These are phyloP conservation scores for Glarea lozoyensis DNA, from an alignment of 495 filamentous ascomycete species.

Conservation along the genomic window DNA sequence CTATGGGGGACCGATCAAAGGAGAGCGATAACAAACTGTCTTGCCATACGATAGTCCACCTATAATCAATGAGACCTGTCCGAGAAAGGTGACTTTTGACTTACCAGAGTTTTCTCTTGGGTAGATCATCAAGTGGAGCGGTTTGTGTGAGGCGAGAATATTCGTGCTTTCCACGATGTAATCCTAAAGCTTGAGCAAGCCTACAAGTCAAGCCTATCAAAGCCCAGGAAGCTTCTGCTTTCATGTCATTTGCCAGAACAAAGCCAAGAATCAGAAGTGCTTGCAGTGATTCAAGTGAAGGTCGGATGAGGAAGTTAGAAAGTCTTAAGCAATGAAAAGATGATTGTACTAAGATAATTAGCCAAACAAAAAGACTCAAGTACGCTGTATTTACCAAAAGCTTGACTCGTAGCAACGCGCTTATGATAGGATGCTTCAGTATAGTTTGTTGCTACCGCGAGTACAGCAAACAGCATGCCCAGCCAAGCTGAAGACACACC, in stretches of 20 bases:
- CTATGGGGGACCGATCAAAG: slow-evolving; percentile 38
- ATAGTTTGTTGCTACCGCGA: slow-evolving; percentile 77
- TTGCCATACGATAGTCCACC: slow-evolving; percentile 51
- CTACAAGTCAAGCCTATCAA: slow-evolving; percentile 45
- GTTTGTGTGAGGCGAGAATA: slow-evolving; percentile 16
- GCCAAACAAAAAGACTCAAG: background rate
- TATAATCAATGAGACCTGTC: slow-evolving; percentile 19
- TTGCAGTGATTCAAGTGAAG: slow-evolving; percentile 49
- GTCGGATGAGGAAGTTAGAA: slow-evolving; percentile 43
- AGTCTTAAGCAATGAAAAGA: slow-evolving; percentile 46
- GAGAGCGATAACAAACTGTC: slow-evolving; percentile 46
- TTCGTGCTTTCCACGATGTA: slow-evolving; percentile 34
- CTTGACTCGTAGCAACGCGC: slow-evolving; percentile 40
- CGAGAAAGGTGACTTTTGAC: too few relatives aligned
- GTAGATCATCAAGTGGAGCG: slow-evolving; percentile 15
- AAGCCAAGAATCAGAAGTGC: slow-evolving; percentile 44
- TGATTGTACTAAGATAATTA: slow-evolving; percentile 33
- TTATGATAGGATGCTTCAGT: slow-evolving; percentile 55
- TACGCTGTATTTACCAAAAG: slow-evolving; percentile 9
- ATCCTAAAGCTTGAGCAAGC: slow-evolving; percentile 44
- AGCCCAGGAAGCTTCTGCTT: slow-evolving; percentile 50
- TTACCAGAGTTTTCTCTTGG: slow-evolving; percentile 31
- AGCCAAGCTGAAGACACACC: slow-evolving; percentile 59
- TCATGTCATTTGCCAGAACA: slow-evolving; percentile 50
- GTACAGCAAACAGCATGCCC: slow-evolving; percentile 66